Base-by-base conservation (phyloP, 768 basidiomycete species). In the Tricholoma saponaceum region DNA sequence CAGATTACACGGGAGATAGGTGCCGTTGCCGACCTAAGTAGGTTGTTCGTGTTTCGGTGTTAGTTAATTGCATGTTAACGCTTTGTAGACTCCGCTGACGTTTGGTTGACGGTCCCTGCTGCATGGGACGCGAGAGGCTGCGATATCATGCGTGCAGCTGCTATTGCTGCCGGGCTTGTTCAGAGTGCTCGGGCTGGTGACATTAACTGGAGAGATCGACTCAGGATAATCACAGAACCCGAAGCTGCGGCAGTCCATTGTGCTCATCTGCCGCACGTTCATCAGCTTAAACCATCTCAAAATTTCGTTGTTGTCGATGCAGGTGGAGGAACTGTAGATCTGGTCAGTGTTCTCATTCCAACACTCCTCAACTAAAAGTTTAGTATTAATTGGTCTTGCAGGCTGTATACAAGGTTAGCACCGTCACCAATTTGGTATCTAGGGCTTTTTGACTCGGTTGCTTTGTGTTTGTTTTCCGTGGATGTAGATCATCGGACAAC, bases 181-280 rank as follows among this genome's bases (percentile, higher is more conserved):
- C 85, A 85, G 61, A 85, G 84, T 49, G 74, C 87, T 5, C 74
- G 79, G 46, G 85, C 88, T 14, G 85, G 86, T 14, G 92, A 95
- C 62, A 72, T 74, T 18, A 75, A 78, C 55, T 95, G 92, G 92
- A 77, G 87, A 58, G 90, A 93, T 62, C 84, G 92, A 16, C 74
- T 95, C 35, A 82, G 81, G 56, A 92, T 95, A 62, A 93, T 95
- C 68, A 92, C 90, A 72, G 82, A 84, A 57, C 81, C 82, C 5
- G 92, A 94, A 70, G 92, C 93, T 1, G 92, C 92, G n/a, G 93
- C 93, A 7, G 89, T 94, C 8, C 92, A 95, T 59, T 93, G 91
- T 58, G 90, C 89, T 2, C 84, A 88, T 58, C 76, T 95, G 52
- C 90, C 89, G 28, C 84, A 89, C 58, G 75, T 95, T 2, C 90